phyloP scores from a whole-genome alignment of 208 protist genomes.

The Tritrichomonas foetus region DNA sequence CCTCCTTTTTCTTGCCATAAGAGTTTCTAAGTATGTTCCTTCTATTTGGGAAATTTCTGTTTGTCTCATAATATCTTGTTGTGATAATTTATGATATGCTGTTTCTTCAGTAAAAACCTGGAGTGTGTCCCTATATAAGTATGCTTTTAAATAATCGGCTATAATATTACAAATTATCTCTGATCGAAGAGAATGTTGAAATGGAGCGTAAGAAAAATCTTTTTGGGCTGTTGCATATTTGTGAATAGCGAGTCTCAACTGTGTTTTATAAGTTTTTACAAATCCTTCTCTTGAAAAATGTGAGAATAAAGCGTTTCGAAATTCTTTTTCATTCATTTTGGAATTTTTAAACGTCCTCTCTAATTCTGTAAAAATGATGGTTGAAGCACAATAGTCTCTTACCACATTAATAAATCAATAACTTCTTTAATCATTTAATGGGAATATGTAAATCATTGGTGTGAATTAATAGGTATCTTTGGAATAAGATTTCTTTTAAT shows the following conservation, averaged over 20 bases:
- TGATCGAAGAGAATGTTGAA: neutral
- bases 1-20: neutral
- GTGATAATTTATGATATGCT: neutral
- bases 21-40: neutral
- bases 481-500: too few relatives aligned
- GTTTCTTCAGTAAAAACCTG: neutral
- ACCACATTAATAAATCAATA: too few relatives aligned
- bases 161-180: conserved; percentile 35
- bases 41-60: neutral
- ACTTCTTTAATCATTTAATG: too few relatives aligned
- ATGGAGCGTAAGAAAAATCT: neutral
- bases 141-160: neutral
- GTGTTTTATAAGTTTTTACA: neutral
- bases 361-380: too few relatives aligned
- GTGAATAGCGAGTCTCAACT: neutral
- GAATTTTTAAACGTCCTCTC: too few relatives aligned
- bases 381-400: too few relatives aligned
- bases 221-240: neutral
- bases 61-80: neutral
- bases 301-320: neutral
- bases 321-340: conserved; percentile 35
- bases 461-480: too few relatives aligned
- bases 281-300: neutral
- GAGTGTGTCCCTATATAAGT: neutral
- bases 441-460: too few relatives aligned